Percentiles rank a stretch among this genome's conserved stretches.
These are phyloP conservation scores for Dictyostelium citrinum DNA, from an alignment of 78 protist species.

Conservation along the genomic window DNA sequence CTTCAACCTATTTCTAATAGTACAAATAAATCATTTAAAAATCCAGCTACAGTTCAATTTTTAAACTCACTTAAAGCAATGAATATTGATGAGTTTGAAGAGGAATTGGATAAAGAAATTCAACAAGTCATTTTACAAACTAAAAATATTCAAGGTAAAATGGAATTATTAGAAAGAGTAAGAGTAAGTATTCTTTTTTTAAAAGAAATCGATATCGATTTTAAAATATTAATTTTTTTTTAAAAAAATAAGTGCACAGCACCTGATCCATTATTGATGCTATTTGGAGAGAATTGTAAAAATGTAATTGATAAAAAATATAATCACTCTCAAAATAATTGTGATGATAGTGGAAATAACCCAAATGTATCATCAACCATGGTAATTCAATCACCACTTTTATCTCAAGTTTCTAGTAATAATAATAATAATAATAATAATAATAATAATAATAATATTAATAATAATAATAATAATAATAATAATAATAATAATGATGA, in stretches of 20 bases:
- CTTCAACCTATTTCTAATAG: not conserved
- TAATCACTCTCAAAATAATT: not conserved
- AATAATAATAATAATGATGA: not conserved
- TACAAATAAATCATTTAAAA: conserved; percentile 1
- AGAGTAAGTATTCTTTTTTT: conserved; percentile 11
- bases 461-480: not conserved
- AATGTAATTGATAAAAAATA: not conserved
- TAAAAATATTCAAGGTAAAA: conserved; percentile 56
- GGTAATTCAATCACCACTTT: not conserved
- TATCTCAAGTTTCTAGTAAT: not conserved
- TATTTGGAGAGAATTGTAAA: conserved; percentile 60
- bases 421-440: not conserved
- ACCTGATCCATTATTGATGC: conserved; percentile 68
- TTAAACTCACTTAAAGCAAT: conserved; percentile 11
- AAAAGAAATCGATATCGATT: not conserved
- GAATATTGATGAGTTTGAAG: conserved; percentile 59
- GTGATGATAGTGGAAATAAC: not conserved
- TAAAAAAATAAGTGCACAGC: conserved; percentile 35
- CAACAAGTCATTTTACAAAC: conserved; percentile 73
- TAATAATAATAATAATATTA: not conserved
- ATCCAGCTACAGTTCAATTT: not conserved
- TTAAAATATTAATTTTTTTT: not conserved
- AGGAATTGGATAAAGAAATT: conserved; percentile 69
- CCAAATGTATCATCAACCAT: not conserved
- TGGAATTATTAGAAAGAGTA: conserved; percentile 60